Base-by-base conservation (phyloP, 306 rosid species). In the Vicia faba region DNA sequence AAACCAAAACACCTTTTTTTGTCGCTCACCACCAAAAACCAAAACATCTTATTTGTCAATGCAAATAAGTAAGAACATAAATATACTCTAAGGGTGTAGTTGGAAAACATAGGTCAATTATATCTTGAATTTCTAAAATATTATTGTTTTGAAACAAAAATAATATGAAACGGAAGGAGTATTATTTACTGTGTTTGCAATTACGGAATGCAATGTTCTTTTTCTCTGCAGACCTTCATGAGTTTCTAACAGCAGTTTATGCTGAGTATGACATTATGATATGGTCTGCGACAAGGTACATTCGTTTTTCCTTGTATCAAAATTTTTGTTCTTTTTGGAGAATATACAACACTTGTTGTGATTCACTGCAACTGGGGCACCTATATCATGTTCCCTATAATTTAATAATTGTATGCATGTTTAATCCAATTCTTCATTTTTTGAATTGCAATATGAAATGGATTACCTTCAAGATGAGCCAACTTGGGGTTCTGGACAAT, bases 221-320 rank as follows among this genome's bases (percentile, higher is more conserved):
- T 59, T 31, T 61, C 48, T 16, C 35, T 83, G 80, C 82, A 89
- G 98, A 83, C 66, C 99, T 93, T 80, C 99, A 90, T 3, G 99
- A 93, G 81, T 93, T 93, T 79, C 95, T 90, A 58, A 76, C 99
- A 16, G 76, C 97, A 60, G 99, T 78, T 57, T 90, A 90, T 74
- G 67, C 96, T 0, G 92, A 90, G 75, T 93, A 86, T 68, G 99
- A 90, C 79, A 88, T 93, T 72, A 89, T 93, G 88, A 93, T 93
- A 77, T 89, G 99, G 99, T 93, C 99, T 39, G 99, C 99, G 29
- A 93, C 99, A 71, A 86, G 98, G 98, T 89, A 35, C 64, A 66
- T 43, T 66, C 75, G 44, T 79, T 62, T 45, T 36, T 14, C 40
- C 9, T 28, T 25, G 11, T n/a, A n/a, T n/a, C n/a, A n/a, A n/a